Evolutionary conservation across 345 rosid genomes (phyloP), one percentile per base, ranked within the genome.

Genomic region (Lepidium africanum): DNA sequence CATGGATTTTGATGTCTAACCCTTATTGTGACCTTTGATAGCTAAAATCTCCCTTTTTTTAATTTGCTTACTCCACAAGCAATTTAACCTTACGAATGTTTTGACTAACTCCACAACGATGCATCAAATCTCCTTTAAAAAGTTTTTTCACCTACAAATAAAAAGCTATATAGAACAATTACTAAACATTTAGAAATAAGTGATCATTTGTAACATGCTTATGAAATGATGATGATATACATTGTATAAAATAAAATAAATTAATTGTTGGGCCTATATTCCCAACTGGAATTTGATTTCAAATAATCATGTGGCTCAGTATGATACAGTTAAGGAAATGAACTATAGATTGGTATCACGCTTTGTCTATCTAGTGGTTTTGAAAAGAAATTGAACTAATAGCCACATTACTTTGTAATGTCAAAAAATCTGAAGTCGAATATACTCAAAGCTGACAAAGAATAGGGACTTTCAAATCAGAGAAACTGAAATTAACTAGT

Each of bases 1-100:
- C 65, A 60, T 60, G 77, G 77, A 74, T 60, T 63, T 74, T 74
- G 73, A 74, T 60, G 46, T 66, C 68, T 74, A 66, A 74, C 73
- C 73, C 73, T 67, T 52, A 67, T 52, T 27, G 60, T 67, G 77
- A 74, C 77, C 57, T 65, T 73, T 74, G 78, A 74, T 46, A 61
- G 78, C 78, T 74, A 74, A 69, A 17, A 53, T 53, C 69, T 53
- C 69, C 69, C 45, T 60, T 43, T 60, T 43, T 59, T 0, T 30
- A 30, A 30, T 30, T 74, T 36, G 73, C 78, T 74, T 68, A 53
- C 10, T 14, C 69, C 64, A 59, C 78, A 67, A 67, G 73, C 69
- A 74, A 67, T 45, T 37, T 37, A 2, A 74, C 14, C 73, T 67
- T 49, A 15, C 42, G 55, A 62, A 54, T 75, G 59, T 48, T 63